Conservation (phyloP, 805 yeast species). For the Starmerella bombicola region DNA sequence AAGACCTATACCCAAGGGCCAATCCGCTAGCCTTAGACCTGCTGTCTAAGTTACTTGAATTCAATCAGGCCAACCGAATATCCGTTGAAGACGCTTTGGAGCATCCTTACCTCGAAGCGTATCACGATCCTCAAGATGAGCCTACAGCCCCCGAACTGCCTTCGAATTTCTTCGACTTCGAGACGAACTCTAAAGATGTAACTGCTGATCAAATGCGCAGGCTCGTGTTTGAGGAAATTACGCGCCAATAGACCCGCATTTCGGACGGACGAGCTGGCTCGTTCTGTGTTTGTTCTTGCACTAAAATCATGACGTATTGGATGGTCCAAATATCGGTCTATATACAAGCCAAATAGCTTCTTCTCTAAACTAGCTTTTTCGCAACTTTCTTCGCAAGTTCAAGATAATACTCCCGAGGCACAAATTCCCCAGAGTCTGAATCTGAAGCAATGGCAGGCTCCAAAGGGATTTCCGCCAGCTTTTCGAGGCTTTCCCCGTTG, state of each 20-base stretch:
- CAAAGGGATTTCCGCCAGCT: slow-evolving; percentile 59
- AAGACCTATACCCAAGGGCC: slow-evolving; percentile 60
- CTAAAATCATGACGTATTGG: too few relatives aligned
- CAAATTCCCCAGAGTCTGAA: slow-evolving; percentile 56
- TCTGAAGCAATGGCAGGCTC: slow-evolving; percentile 45
- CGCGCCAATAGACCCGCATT: too few relatives aligned
- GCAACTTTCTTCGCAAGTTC: slow-evolving; percentile 16
- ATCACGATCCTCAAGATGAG: slow-evolving; percentile 93
- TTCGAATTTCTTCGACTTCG: slow-evolving; percentile 80
- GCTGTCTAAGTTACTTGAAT: slow-evolving; percentile 62
- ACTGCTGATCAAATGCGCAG: slow-evolving; percentile 62
- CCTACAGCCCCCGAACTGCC: slow-evolving; percentile 52
- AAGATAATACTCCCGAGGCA: slow-evolving; percentile 21
- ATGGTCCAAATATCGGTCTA: too few relatives aligned
- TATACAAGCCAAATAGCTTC: too few relatives aligned
- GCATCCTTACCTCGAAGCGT: slow-evolving; percentile 77
- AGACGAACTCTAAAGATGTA: slow-evolving; percentile 38
- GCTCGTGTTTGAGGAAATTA: slow-evolving; percentile 70
- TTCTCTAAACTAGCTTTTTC: too few relatives aligned
- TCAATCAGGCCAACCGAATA: slow-evolving; percentile 75
- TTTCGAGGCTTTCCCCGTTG: slow-evolving; percentile 37
- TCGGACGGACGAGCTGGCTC: too few relatives aligned
- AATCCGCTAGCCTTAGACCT: slow-evolving; percentile 78
- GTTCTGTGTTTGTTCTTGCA: too few relatives aligned
- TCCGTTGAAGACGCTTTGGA: slow-evolving; percentile 77